Evolutionary conservation across 495 filamentous ascomycete genomes (phyloP).

Genomic region (Penicillium goetzii): DNA sequence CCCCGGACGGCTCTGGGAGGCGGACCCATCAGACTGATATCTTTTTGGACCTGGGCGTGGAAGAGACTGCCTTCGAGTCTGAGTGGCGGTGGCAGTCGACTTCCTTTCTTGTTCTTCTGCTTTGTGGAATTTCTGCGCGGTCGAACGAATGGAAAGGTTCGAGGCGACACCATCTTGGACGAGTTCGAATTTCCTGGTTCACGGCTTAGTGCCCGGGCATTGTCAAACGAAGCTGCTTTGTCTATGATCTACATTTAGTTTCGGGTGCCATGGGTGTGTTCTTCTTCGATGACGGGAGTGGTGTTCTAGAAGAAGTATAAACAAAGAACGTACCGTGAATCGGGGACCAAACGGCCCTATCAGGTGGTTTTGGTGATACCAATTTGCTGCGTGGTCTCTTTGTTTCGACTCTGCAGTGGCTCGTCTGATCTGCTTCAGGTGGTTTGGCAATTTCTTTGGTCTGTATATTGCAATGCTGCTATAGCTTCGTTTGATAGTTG

Average conservation of each 20-base stretch:
- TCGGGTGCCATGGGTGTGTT: not conserved
- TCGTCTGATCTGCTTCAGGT: not conserved
- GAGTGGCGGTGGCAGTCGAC: constrained; percentile 15
- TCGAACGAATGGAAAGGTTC: constrained; percentile 10
- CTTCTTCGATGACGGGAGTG: not conserved
- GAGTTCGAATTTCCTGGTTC: not conserved
- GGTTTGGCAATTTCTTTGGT: not conserved
- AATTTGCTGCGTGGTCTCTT: not conserved
- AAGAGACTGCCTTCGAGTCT: constrained; percentile 4
- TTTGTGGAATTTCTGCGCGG: constrained; percentile 9
- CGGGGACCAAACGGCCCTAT: not conserved
- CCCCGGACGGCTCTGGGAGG: not conserved
- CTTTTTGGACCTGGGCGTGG: not conserved
- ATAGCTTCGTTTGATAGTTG: not conserved
- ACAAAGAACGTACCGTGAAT: not conserved
- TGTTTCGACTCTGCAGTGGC: not conserved
- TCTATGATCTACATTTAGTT: constrained; percentile 7
- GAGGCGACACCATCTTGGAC: constrained; percentile 20
- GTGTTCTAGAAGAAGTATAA: constrained; percentile 5
- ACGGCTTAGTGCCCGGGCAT: constrained; percentile 6
- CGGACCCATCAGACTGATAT: not conserved
- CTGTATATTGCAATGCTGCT: not conserved
- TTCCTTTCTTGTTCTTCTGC: constrained; percentile 13
- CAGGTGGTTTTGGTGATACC: not conserved
- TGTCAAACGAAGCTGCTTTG: constrained; percentile 1